phyloP scores from a whole-genome alignment of 2,329 filamentous ascomycete species.

The Ophiosphaerella korrae region DNA sequence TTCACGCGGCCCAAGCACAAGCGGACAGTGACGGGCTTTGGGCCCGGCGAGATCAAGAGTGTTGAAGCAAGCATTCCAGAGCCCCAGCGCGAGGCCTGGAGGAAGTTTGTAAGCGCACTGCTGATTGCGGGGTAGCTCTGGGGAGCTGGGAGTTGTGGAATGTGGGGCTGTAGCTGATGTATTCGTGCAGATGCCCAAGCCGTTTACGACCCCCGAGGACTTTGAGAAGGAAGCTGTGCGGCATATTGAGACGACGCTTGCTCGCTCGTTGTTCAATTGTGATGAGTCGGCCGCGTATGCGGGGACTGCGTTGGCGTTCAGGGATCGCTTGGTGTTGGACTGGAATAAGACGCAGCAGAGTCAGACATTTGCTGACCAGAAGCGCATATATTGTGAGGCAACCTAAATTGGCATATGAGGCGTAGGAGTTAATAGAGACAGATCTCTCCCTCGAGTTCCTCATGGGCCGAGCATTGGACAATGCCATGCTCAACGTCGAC shows the following conservation, averaged over 20 bases:
- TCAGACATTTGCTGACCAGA: constrained; percentile 87
- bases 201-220: constrained; percentile 78
- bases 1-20: constrained; percentile 96
- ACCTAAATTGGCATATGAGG: background rate
- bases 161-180: background rate
- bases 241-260: constrained; percentile 95
- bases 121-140: constrained; percentile 22
- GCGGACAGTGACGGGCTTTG: constrained; percentile 94
- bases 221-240: constrained; percentile 85
- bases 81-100: constrained; percentile 78
- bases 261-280: constrained; percentile 96
- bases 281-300: constrained; percentile 92
- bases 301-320: constrained; percentile 87
- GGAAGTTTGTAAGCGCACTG: constrained; percentile 58
- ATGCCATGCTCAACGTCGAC: constrained; percentile 96
- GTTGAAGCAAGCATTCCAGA: constrained; percentile 93
- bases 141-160: background rate
- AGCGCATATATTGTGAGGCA: constrained; percentile 82
- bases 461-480: constrained; percentile 95
- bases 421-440: constrained; percentile 36
- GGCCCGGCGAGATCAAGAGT: constrained; percentile 86
- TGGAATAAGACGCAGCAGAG: constrained; percentile 99
- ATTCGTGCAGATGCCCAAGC: constrained; percentile 61
- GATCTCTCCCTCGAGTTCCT: constrained; percentile 95
- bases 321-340: constrained; percentile 88